Percentiles rank a stretch among this genome's conserved stretches.
Conservation (phyloP, 352 stramenopile genomes). For the Lagenidium giganteum region DNA sequence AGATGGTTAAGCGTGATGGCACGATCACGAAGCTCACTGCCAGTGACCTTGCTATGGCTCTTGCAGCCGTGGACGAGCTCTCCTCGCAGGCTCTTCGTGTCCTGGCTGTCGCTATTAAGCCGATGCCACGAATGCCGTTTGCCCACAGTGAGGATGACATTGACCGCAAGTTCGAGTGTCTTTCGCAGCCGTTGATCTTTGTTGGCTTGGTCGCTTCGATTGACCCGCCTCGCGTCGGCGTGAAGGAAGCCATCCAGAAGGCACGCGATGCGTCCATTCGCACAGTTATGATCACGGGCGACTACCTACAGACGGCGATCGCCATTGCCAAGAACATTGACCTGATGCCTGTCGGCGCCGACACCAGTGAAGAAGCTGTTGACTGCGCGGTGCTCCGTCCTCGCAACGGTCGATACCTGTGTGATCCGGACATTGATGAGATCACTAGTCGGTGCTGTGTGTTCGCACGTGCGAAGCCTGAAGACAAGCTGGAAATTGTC, state of each 20-base stretch:
- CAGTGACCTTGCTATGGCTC: constrained; percentile 25
- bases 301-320: constrained; percentile 93
- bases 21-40: constrained; percentile 30
- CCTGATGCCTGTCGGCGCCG: constrained; percentile 58
- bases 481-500: constrained; percentile 96
- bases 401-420: constrained; percentile 33
- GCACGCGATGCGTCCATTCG: constrained; percentile 49
- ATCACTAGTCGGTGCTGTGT: constrained; percentile 76
- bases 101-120: constrained; percentile 86
- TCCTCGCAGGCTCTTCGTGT: constrained; percentile 78
- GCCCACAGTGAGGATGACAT: constrained; percentile 41
- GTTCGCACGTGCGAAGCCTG: constrained; percentile 94
- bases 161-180: constrained; percentile 45
- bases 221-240: constrained; percentile 51
- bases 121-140: constrained; percentile 36
- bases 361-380: constrained; percentile 43
- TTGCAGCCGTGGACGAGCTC: constrained; percentile 49
- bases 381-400: constrained; percentile 61
- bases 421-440: constrained; percentile 77
- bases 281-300: constrained; percentile 92
- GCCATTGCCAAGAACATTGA: constrained; percentile 91
- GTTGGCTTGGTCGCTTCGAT: constrained; percentile 92
- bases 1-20: constrained; percentile 39
- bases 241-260: constrained; percentile 51
- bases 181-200: constrained; percentile 84